phyloP scores from a whole-genome alignment of 2,329 filamentous ascomycete genomes.

The Bretziella fagacearum region DNA sequence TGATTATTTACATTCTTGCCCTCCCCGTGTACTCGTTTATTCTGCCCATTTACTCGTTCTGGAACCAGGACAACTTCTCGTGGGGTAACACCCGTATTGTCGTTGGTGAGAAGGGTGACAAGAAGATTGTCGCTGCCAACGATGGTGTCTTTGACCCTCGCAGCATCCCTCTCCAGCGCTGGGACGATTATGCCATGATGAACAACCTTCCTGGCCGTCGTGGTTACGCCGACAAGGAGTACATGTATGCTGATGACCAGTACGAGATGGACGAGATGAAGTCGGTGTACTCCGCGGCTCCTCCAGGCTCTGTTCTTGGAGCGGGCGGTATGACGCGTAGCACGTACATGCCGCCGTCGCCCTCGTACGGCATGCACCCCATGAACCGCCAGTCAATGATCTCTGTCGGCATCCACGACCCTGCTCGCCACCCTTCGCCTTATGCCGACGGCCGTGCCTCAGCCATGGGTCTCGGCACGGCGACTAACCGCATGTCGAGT shows the following conservation, averaged over 20 bases:
- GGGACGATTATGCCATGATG: conserved; percentile 82
- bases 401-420: conserved; percentile 38
- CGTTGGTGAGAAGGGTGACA: conserved; percentile 80
- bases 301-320: conserved; percentile 61
- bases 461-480: conserved; percentile 41
- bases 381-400: conserved; percentile 53
- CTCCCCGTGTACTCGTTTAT: conserved; percentile 88
- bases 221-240: conserved; percentile 53
- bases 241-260: conserved; percentile 48
- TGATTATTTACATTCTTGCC: conserved; percentile 95
- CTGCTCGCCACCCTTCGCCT: conserved; percentile 35
- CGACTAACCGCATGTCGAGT: conserved; percentile 30
- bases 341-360: conserved; percentile 65
- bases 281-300: conserved; percentile 86
- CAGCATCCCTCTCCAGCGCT: conserved; percentile 83
- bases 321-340: conserved; percentile 41
- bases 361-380: conserved; percentile 44
- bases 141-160: conserved; percentile 78
- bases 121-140: conserved; percentile 75
- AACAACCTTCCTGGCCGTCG: conserved; percentile 88
- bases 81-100: conserved; percentile 99
- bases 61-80: conserved; percentile 97
- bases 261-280: conserved; percentile 98
- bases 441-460: conserved; percentile 45
- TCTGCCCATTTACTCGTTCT: conserved; percentile 93